These are phyloP conservation scores for Inga oerstediana DNA, from an alignment of 306 rosid genomes.

Conservation along the genomic window DNA sequence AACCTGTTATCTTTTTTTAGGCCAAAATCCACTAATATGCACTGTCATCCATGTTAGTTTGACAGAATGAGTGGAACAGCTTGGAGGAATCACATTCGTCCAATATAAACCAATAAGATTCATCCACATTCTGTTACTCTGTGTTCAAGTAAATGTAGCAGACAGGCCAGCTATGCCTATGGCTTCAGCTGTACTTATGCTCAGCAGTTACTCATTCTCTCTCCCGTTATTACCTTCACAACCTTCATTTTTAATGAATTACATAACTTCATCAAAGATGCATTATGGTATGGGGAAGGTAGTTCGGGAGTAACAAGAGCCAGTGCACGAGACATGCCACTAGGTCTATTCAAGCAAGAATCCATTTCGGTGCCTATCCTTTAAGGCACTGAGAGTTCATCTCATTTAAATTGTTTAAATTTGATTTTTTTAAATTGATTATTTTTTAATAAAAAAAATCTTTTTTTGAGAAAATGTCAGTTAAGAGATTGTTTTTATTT, in stretches of 20 bases:
- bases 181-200: neutral
- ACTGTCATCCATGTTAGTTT: neutral
- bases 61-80: neutral
- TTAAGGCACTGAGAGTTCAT: too few relatives aligned
- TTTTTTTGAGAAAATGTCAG: too few relatives aligned
- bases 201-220: neutral
- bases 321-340: neutral
- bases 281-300: neutral
- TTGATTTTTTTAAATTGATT: too few relatives aligned
- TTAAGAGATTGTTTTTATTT: too few relatives aligned
- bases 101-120: neutral
- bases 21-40: neutral
- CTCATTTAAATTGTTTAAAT: too few relatives aligned
- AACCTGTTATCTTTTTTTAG: neutral
- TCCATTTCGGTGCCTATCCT: too few relatives aligned
- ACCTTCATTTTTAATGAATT: neutral
- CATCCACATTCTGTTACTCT: neutral
- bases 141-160: neutral
- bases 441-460: too few relatives aligned
- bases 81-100: neutral
- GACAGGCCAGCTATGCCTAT: neutral
- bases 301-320: neutral
- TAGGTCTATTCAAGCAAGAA: neutral
- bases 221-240: neutral
- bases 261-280: neutral